Evolutionary conservation across 768 basidiomycete species (phyloP).

Genomic region (Kwoniella europaea): DNA sequence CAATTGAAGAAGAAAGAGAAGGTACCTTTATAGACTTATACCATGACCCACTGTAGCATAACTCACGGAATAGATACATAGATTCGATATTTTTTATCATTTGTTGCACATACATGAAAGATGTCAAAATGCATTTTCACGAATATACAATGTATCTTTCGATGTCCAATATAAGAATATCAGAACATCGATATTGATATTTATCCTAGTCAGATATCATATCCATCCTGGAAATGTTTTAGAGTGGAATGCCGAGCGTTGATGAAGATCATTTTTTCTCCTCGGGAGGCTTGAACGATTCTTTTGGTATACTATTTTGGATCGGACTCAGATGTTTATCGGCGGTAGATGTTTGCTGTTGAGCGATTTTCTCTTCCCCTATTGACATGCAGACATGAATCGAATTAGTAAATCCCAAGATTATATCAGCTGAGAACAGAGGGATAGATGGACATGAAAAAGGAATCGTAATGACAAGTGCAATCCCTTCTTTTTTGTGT

Average conservation of each 20-base stretch:
- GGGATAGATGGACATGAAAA: too few relatives aligned
- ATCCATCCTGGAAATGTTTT: too few relatives aligned
- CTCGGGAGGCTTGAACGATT: slow-evolving; percentile 23
- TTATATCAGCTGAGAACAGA: too few relatives aligned
- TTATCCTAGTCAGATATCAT: too few relatives aligned
- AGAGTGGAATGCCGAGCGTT: background rate
- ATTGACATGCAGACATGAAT: background rate
- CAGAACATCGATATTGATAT: too few relatives aligned
- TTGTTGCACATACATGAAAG: too few relatives aligned
- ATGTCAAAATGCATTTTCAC: too few relatives aligned
- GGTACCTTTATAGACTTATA: background rate
- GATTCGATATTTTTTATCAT: background rate
- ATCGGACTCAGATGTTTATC: slow-evolving; percentile 17
- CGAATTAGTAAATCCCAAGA: too few relatives aligned
- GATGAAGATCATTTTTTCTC: background rate
- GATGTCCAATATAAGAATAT: too few relatives aligned
- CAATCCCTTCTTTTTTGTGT: too few relatives aligned
- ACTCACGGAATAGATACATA: background rate
- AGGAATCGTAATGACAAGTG: too few relatives aligned
- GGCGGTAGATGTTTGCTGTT: slow-evolving; percentile 1
- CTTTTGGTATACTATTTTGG: slow-evolving; percentile 12
- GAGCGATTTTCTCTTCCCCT: slow-evolving; percentile 27
- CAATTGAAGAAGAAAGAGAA: background rate
- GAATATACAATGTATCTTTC: too few relatives aligned
- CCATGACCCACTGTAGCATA: background rate